Evolutionary conservation across 2,329 filamentous ascomycete species (phyloP), one percentile per base, ranked within the genome.

Genomic region (Gnomoniopsis sp.): DNA sequence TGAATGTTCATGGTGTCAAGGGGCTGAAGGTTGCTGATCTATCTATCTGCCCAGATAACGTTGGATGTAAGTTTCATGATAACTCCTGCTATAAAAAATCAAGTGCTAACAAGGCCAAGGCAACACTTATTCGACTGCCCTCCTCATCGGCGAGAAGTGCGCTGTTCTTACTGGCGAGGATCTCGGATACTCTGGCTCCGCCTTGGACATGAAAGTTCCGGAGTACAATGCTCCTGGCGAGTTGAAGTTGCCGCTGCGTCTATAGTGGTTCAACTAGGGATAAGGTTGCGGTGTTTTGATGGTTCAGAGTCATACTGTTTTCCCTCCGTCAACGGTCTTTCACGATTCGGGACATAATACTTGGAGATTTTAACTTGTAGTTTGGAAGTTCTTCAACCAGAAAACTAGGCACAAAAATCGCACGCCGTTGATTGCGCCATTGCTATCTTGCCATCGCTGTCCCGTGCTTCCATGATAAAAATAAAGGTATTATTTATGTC

Each of bases 1-100:
- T 92, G 57, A 91, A 91, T 65, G 88, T 92, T 3, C 87, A 91
- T 69, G 89, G 88, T 53, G 88, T 91, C 64, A 82, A 90, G 77
- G 86, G 87, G 17, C 81, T 92, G 66, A 91, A 91, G 80, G 88
- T 91, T 23, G 88, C 88, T 14, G 89, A 92, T 71, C 72, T 91
- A 48, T 86, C 81, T 53, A 89, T 91, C 76, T 91, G 88, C 72
- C 88, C 89, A 0, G 88, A 91, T 72, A 92, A 91, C 64, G 88
- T 91, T 22, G 88, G 87, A 61, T 87, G 84, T 74, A 87, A 87
- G 58, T 60, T 8, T 6, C 0, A 8, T 72, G 86, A 82, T 64
- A 1, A 15, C 3, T 2, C 11, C 7, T 12, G 12, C 0, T 21
- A 85, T 71, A 78, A 77, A 12, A 62, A 64, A 73, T 66, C 62